Evolutionary conservation across 2,329 filamentous ascomycete species (phyloP).

Genomic region (Cryphonectria carpinicola): DNA sequence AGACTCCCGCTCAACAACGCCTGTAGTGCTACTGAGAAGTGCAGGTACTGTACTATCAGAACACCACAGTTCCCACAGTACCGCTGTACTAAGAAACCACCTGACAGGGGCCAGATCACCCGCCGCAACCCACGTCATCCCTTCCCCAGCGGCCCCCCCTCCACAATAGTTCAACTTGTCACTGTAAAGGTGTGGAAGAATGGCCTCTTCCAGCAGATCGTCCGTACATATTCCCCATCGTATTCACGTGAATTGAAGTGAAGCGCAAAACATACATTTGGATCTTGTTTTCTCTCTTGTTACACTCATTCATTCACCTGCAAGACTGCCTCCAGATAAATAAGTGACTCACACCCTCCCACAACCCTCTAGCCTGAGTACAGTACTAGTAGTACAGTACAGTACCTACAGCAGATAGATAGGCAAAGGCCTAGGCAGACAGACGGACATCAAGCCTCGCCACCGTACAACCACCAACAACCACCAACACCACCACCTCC

Average conservation of each 20-base stretch:
- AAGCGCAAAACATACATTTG: not conserved
- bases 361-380: not conserved
- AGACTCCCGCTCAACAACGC: not conserved
- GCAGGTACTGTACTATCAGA: not conserved
- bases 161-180: not conserved
- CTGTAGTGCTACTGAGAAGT: too few relatives aligned
- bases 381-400: not conserved
- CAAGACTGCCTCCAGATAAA: not conserved
- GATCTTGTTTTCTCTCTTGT: not conserved
- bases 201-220: not conserved
- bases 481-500: too few relatives aligned
- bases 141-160: not conserved
- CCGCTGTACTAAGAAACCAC: not conserved
- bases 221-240: not conserved
- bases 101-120: conserved; percentile 10
- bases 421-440: not conserved
- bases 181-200: not conserved
- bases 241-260: not conserved
- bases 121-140: conserved; percentile 13
- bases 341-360: not conserved
- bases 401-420: not conserved
- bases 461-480: not conserved
- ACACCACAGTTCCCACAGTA: not conserved
- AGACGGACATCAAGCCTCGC: not conserved
- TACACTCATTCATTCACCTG: not conserved